phyloP scores from a whole-genome alignment of 2,329 filamentous ascomycete species.

The Botryotinia narcissicola region DNA sequence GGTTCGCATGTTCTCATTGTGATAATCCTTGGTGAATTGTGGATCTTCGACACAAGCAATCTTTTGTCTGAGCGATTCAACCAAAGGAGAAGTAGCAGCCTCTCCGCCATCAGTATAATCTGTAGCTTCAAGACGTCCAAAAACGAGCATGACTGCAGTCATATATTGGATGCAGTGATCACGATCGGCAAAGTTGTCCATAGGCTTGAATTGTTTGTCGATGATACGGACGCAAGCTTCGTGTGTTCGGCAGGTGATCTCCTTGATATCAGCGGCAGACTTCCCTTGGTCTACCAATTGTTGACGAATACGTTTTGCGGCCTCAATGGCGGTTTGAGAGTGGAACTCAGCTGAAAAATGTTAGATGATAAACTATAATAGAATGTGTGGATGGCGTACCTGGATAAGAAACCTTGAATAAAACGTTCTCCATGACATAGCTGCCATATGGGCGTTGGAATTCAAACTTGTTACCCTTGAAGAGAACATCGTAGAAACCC shows the following conservation, averaged over 20 bases:
- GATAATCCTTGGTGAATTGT: conserved; percentile 92
- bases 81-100: conserved; percentile 82
- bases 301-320: conserved; percentile 82
- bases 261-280: conserved; percentile 89
- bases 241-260: conserved; percentile 90
- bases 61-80: conserved; percentile 88
- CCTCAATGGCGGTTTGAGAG: conserved; percentile 97
- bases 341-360: conserved; percentile 76
- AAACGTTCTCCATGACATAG: conserved; percentile 99
- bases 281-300: conserved; percentile 83
- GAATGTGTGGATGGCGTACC: conserved; percentile 51
- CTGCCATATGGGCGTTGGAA: conserved; percentile 96
- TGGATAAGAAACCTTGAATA: conserved; percentile 99
- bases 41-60: conserved; percentile 97
- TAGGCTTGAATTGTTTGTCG: conserved; percentile 99
- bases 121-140: conserved; percentile 85
- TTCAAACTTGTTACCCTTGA: conserved; percentile 92
- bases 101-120: conserved; percentile 94
- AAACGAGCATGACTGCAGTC: conserved; percentile 93
- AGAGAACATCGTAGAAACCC: conserved; percentile 99
- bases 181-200: conserved; percentile 99
- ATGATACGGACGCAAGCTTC: conserved; percentile 99
- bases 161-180: conserved; percentile 99
- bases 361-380: conserved; percentile 29
- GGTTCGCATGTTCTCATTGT: conserved; percentile 86